Base-by-base conservation (phyloP, 2,329 filamentous ascomycete genomes). In the Rosellinia necatrix region DNA sequence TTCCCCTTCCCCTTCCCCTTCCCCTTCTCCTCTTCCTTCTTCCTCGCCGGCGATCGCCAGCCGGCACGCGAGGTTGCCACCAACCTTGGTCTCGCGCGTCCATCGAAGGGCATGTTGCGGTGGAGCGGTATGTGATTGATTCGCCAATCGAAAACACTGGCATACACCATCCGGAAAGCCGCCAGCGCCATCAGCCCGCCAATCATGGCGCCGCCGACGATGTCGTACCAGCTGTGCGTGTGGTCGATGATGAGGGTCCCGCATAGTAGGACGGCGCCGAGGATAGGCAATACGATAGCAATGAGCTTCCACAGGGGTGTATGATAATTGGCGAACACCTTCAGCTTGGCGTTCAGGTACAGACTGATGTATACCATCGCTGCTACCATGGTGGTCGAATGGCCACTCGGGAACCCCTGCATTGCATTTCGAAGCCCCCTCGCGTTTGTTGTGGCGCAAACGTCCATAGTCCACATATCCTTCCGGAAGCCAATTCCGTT, bases 311-410 rank as follows among this genome's bases (percentile, higher is more conserved):
- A 90, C 71, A 88, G 81, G 0, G 82, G 77, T 0, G 87, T 81
- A 56, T 87, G 84, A 67, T 87, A 83, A 68, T 88, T 85, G 17
- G 81, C 76, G 74, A 82, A 89, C 47, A 89, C 80, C 73, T 90
- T 90, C 34, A 90, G 74, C 73, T 90, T 90, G 29, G 85, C 87
- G 65, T 90, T 89, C 22, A 89, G 75, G 74, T 88, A 90, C 9
- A 90, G 74, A 62, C 80, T 86, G 6, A 90, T 72, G 66, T 83
- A 90, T 6, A 85, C 77, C 59, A 83, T 84, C 2, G 83, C 83
- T 0, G 85, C 83, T 56, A 85, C 88, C 0, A 84, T 84, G 1
- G 82, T 83, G 0, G 85, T 85, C 1, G 85, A 80, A 69, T 90
- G 87, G 0, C 87, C 87, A 5, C 84, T 88, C 0, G 87, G 87